A percentile compares a stretch with the other conserved stretches of the same genome.
phyloP scores from a whole-genome alignment of 352 stramenopile genomes.

The Phytophthora macrochlamydospora region DNA sequence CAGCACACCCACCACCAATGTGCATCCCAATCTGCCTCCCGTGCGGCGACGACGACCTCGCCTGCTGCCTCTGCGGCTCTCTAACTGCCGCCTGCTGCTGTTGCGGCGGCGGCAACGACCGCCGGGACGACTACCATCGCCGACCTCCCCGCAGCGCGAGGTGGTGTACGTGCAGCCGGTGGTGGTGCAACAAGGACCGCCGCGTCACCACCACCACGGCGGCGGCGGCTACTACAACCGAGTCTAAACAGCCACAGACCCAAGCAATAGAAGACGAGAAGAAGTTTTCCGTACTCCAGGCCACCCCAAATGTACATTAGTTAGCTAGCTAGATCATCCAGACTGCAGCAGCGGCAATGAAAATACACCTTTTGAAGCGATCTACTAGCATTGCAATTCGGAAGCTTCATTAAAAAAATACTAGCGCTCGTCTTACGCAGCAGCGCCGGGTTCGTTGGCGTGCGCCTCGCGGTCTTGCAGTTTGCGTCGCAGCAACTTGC shows the following conservation, averaged over 20 bases:
- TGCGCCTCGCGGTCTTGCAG: slow-evolving; percentile 40
- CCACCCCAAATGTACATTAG: not conserved
- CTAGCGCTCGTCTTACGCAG: not conserved
- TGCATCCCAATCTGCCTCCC: slow-evolving; percentile 34
- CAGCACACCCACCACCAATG: slow-evolving; percentile 7
- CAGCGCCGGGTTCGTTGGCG: not conserved
- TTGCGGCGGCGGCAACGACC: slow-evolving; percentile 23
- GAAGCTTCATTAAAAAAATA: no score
- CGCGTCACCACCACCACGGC: slow-evolving; percentile 9
- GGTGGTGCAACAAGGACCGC: slow-evolving; percentile 28
- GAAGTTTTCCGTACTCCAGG: not conserved
- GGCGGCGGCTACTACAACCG: slow-evolving; percentile 33
- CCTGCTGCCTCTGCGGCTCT: slow-evolving; percentile 40
- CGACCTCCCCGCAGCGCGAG: slow-evolving; percentile 16
- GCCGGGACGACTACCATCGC: slow-evolving; percentile 15
- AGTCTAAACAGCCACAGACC: slow-evolving; percentile 14
- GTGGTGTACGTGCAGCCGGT: slow-evolving; percentile 48
- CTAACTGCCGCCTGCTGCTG: slow-evolving; percentile 34
- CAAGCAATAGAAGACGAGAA: not conserved
- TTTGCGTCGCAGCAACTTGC: slow-evolving; percentile 89
- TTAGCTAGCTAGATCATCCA: not conserved
- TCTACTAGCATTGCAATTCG: no score
- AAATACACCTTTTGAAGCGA: no score
- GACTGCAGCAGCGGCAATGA: not conserved
- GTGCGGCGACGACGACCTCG: slow-evolving; percentile 32